phyloP scores from a whole-genome alignment of 768 basidiomycete species.

The Cytidiella melzeri region DNA sequence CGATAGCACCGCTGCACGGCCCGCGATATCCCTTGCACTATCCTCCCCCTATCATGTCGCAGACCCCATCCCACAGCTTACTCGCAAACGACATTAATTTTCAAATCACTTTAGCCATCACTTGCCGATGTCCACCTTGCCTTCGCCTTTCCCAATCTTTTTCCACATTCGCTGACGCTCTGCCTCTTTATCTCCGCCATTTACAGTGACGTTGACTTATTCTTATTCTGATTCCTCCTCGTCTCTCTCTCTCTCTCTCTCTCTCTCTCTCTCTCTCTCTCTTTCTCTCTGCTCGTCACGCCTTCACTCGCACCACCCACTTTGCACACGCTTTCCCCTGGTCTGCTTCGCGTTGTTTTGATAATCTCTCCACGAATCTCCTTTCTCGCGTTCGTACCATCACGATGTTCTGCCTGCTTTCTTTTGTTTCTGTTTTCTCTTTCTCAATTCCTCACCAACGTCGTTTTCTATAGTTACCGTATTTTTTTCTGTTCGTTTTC shows the following conservation, averaged over 20 bases:
- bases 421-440: neutral
- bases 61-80: neutral
- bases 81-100: neutral
- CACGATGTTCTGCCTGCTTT: neutral
- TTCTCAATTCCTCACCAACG: too few relatives aligned
- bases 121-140: too few relatives aligned
- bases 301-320: neutral
- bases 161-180: neutral
- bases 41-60: neutral
- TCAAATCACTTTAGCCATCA: too few relatives aligned
- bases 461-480: too few relatives aligned
- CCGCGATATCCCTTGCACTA: neutral
- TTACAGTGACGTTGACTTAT: constrained; percentile 7
- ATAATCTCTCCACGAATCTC: neutral
- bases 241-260: neutral
- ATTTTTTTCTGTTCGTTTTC: neutral
- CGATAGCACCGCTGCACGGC: neutral
- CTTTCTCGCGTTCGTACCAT: constrained; percentile 1
- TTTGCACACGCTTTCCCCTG: neutral
- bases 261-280: neutral
- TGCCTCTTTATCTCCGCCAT: constrained; percentile 1
- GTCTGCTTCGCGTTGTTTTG: neutral
- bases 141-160: neutral
- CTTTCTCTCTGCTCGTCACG: neutral
- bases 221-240: neutral